Percentiles rank a stretch among this genome's conserved stretches.
phyloP scores from a whole-genome alignment of 257 asterid genomes.

The Eustoma russellianum region DNA sequence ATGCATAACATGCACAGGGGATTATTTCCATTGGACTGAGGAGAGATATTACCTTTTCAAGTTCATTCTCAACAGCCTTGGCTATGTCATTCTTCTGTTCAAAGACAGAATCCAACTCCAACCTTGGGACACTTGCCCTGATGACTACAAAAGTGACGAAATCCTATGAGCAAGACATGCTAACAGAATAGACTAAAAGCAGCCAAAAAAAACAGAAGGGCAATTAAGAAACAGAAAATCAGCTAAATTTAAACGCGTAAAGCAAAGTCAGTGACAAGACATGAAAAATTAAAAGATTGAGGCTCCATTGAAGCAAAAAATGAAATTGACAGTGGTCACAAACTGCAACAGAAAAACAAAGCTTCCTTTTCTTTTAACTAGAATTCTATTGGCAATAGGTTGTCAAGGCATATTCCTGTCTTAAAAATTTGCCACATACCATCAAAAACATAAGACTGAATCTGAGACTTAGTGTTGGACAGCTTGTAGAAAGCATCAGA shows the following conservation, averaged over 20 bases:
- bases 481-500: conserved; percentile 34
- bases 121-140: conserved; percentile 30
- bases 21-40: not conserved
- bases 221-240: not conserved
- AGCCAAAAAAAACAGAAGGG: too few relatives aligned
- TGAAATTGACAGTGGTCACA: not conserved
- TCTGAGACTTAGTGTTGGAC: conserved; percentile 27
- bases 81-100: conserved; percentile 37
- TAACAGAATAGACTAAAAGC: not conserved
- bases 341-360: not conserved
- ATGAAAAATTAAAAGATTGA: not conserved
- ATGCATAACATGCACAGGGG: not conserved
- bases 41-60: conserved; percentile 20
- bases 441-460: conserved; percentile 32
- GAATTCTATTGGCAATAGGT: too few relatives aligned
- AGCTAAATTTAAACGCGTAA: not conserved
- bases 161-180: not conserved
- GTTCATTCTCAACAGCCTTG: conserved; percentile 31
- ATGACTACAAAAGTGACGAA: conserved; percentile 16
- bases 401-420: too few relatives aligned
- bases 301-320: not conserved
- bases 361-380: not conserved
- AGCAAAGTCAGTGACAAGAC: not conserved
- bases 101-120: conserved; percentile 29
- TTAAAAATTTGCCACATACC: conserved; percentile 13